A percentile compares a stretch with the other conserved stretches of the same genome.
phyloP scores from a whole-genome alignment of 805 yeast species.

The Yamadazyma phyllophila region DNA sequence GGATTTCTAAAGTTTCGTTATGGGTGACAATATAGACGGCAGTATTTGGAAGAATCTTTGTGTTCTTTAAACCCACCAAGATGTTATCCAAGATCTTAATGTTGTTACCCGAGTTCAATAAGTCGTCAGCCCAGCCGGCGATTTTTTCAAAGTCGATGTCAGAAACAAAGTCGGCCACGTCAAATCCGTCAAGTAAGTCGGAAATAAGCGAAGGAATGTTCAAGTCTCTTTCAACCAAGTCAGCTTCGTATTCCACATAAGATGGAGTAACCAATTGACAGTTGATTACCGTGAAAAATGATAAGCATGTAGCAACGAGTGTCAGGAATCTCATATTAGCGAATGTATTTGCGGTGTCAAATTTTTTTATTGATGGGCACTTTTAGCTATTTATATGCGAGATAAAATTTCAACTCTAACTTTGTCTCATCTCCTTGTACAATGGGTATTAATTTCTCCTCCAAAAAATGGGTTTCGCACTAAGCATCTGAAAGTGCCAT shows the following conservation, averaged over 20 bases:
- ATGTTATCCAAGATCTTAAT: constrained; percentile 22
- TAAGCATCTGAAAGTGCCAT: constrained; percentile 1
- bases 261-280: constrained; percentile 10
- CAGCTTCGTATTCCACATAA: constrained; percentile 8
- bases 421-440: background rate
- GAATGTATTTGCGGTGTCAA: background rate
- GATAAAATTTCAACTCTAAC: background rate
- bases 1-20: constrained; percentile 21
- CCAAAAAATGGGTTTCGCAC: background rate
- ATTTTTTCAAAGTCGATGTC: constrained; percentile 20
- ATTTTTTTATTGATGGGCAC: background rate
- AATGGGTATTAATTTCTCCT: background rate
- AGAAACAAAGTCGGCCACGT: constrained; percentile 17
- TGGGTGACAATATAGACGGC: constrained; percentile 22
- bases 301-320: constrained; percentile 14
- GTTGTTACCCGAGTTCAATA: constrained; percentile 21
- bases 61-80: constrained; percentile 21
- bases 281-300: constrained; percentile 11
- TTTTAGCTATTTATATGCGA: constrained; percentile 1
- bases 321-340: constrained; percentile 16
- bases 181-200: constrained; percentile 18
- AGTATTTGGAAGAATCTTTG: constrained; percentile 24
- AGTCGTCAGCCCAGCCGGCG: constrained; percentile 28
- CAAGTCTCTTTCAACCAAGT: constrained; percentile 17
- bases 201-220: constrained; percentile 12